Conservation (phyloP, 441 rosid species). For the Gossypium trilobum region DNA sequence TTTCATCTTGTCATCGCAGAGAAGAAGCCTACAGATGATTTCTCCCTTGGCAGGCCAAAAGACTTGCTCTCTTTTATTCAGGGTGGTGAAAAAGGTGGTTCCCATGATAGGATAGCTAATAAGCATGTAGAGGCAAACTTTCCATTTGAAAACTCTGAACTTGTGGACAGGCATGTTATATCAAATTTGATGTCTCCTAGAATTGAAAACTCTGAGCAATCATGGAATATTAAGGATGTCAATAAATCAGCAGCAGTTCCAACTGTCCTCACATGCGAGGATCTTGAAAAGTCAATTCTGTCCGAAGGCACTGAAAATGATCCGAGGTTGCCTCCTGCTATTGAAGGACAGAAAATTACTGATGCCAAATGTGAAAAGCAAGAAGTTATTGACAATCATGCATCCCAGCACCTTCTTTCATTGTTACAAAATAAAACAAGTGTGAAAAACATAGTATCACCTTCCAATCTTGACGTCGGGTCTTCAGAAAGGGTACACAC, state of each 20-base stretch:
- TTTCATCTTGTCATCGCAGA: slow-evolving; percentile 33
- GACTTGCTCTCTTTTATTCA: slow-evolving; percentile 72
- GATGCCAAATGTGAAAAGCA: slow-evolving; percentile 34
- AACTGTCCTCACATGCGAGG: slow-evolving; percentile 94
- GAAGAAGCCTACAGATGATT: slow-evolving; percentile 45
- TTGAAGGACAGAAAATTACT: slow-evolving; percentile 26
- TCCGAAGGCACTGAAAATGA: slow-evolving; percentile 48
- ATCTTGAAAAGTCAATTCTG: slow-evolving; percentile 88
- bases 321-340: slow-evolving; percentile 29
- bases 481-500: slow-evolving; percentile 24
- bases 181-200: slow-evolving; percentile 19
- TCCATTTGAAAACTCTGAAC: slow-evolving; percentile 37
- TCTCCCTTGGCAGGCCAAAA: slow-evolving; percentile 36
- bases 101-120: slow-evolving; percentile 32
- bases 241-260: slow-evolving; percentile 39
- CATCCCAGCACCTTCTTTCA: slow-evolving; percentile 86
- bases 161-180: slow-evolving; percentile 23
- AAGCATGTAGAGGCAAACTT: slow-evolving; percentile 24
- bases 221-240: slow-evolving; percentile 18
- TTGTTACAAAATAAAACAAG: slow-evolving; percentile 58
- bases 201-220: slow-evolving; percentile 28
- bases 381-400: slow-evolving; percentile 48
- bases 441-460: slow-evolving; percentile 20
- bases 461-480: slow-evolving; percentile 26
- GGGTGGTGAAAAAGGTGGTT: slow-evolving; percentile 55